Evolutionary conservation across 1,284 basidiomycete species (phyloP).

Genomic region (Neolentinus lepideus): DNA sequence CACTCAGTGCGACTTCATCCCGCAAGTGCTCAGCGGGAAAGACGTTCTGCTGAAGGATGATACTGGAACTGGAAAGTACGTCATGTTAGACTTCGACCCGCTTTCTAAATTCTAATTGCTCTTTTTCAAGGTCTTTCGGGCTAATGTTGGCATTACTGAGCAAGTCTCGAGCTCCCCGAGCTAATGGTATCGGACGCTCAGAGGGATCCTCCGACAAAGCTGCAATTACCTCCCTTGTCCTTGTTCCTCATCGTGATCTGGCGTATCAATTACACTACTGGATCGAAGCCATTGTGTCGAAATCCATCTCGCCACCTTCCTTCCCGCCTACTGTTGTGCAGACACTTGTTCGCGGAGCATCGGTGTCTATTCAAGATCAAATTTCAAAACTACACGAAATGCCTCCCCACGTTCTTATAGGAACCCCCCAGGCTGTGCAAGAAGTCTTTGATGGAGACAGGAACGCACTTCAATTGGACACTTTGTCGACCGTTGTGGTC

Average conservation of each 20-base stretch:
- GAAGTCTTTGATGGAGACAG: conserved; percentile 44
- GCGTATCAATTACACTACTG: conserved; percentile 64
- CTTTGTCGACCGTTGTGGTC: conserved; percentile 52
- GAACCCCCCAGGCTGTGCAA: conserved; percentile 60
- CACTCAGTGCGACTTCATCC: conserved; percentile 54
- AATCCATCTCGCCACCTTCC: conserved; percentile 19
- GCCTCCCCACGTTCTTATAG: conserved; percentile 62
- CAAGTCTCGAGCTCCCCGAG: conserved; percentile 30
- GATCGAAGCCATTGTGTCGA: conserved; percentile 44
- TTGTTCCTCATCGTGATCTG: conserved; percentile 72
- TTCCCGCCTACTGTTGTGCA: conserved; percentile 37
- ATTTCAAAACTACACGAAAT: conserved; percentile 30
- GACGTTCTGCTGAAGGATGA: conserved; percentile 61
- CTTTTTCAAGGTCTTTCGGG: conserved; percentile 59
- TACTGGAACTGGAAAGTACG: conserved; percentile 75
- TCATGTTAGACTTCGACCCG: conserved; percentile 7
- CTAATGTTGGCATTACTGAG: conserved; percentile 56
- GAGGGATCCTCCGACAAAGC: conserved; percentile 10
- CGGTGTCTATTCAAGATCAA: conserved; percentile 20
- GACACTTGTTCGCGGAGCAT: conserved; percentile 49
- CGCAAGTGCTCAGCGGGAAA: conserved; percentile 46
- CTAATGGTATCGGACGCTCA: neutral
- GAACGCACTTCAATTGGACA: conserved; percentile 33
- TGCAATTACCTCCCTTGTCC: conserved; percentile 43
- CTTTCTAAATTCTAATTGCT: neutral